Evolutionary conservation across 2,329 filamentous ascomycete genomes (phyloP), one percentile per base, ranked within the genome.

Genomic region (Alternaria gaisen): DNA sequence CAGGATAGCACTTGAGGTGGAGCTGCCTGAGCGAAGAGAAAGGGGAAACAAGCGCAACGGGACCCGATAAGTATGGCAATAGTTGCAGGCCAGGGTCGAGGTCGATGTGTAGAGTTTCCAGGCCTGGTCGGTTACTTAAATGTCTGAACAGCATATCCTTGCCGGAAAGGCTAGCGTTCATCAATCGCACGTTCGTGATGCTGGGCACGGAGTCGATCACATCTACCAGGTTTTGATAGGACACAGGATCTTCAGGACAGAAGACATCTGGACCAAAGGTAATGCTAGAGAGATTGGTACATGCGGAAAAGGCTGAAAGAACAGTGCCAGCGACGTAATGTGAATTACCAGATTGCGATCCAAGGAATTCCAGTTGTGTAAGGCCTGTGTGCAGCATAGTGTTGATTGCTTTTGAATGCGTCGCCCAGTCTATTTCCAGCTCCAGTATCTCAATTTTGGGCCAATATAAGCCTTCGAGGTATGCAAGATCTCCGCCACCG

Each of bases 1-100:
- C 74, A 2, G 74, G 74, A 38, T 77, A 77, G 44, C 73, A 76
- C 60, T 74, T 73, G 24, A 76, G 64, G 8, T 66, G 65, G 18
- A 76, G 56, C 3, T 67, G 63, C 22, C 61, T 69, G 9, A 78
- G 56, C 4, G 65, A 66, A 14, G 61, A 40, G 47, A 78, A 74
- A 2, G 68, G 63, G 18, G 59, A 51, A 3, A 67, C 26, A 1
- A 69, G 41, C 6, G 64, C 60, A 46, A 54, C 51, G 6, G 66
- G 67, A 3, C 66, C 67, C 22, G 61, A 53, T 11, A 77, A 64
- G 9, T 64, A 56, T 14, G 73, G 66, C 3, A 76, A 47, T 5
- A 74, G 56, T 40, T 67, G 43, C 28, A 72, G 10, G 3, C 71
- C 69, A 18, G 75, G 74, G 9, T 77, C 74, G 28, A 78, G 63